phyloP scores from a whole-genome alignment of 805 yeast genomes.

The Pichia pseudocactophila region DNA sequence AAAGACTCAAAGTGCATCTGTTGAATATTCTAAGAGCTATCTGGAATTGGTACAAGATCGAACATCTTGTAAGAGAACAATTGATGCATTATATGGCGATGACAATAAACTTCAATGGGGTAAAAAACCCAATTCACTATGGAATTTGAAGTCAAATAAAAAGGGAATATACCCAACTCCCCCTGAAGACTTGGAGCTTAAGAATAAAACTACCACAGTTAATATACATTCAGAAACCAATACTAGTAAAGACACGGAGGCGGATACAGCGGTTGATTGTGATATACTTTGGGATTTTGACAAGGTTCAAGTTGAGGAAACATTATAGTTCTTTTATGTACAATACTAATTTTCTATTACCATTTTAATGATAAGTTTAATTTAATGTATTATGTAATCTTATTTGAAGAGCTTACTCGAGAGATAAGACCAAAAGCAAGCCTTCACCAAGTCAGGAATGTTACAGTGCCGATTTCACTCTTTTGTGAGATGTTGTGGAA shows the following conservation, averaged over 20 bases:
- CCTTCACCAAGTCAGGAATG: too few species aligned
- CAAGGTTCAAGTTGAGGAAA: slow-evolving; percentile 23
- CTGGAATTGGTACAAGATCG: slow-evolving; percentile 5
- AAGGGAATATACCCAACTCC: slow-evolving; percentile 27
- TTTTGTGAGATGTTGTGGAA: too few species aligned
- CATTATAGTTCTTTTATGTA: not conserved
- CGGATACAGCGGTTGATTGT: not conserved
- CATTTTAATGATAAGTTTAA: too few species aligned
- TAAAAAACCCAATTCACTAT: not conserved
- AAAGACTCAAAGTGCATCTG: not conserved
- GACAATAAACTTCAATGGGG: not conserved
- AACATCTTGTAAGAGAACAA: slow-evolving; percentile 1
- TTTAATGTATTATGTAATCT: too few species aligned
- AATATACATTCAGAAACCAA: not conserved
- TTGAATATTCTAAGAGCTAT: not conserved
- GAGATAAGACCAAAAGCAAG: too few species aligned
- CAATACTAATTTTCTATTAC: slow-evolving; percentile 5
- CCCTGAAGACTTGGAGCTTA: slow-evolving; percentile 24
- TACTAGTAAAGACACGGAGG: too few species aligned
- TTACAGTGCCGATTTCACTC: too few species aligned
- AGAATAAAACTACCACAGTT: slow-evolving; percentile 5
- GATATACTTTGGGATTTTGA: slow-evolving; percentile 23
- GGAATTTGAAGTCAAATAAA: not conserved
- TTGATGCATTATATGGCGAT: not conserved
- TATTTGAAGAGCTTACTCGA: too few species aligned